Percentiles rank a stretch among this genome's conserved stretches.
Evolutionary conservation across 1,284 basidiomycete species (phyloP).

Genomic region (Heliocybe sulcata): DNA sequence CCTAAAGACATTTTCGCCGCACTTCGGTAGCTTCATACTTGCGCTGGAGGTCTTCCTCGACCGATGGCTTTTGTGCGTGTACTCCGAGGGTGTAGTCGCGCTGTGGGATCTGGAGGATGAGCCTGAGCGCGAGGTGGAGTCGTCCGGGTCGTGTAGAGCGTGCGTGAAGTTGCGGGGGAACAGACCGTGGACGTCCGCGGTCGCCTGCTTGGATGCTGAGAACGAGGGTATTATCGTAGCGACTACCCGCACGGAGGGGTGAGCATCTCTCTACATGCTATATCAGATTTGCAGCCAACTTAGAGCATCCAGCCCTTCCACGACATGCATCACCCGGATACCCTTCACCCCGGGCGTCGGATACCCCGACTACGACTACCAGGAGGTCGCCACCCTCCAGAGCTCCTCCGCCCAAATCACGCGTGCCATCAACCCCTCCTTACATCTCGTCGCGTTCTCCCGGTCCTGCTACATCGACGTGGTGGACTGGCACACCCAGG

Average conservation of each 20-base stretch:
- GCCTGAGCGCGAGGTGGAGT: background rate
- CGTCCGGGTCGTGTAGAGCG: background rate
- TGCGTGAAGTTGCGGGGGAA: constrained; percentile 11
- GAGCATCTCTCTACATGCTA: background rate
- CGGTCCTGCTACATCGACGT: constrained; percentile 22
- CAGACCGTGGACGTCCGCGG: constrained; percentile 20
- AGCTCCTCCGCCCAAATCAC: constrained; percentile 17
- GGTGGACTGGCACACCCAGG: constrained; percentile 21
- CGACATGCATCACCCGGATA: constrained; percentile 1
- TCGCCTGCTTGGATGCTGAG: constrained; percentile 17
- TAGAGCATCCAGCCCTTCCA: background rate
- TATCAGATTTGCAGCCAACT: background rate
- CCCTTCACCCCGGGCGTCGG: background rate
- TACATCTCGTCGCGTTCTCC: constrained; percentile 23
- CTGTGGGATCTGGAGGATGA: constrained; percentile 24
- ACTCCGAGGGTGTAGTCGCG: constrained; percentile 26
- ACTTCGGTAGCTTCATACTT: constrained; percentile 16
- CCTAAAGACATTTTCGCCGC: constrained; percentile 3
- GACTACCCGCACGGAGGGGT: constrained; percentile 7
- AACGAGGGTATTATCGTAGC: constrained; percentile 11
- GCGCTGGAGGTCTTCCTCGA: constrained; percentile 30
- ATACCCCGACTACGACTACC: constrained; percentile 9
- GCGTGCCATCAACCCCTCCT: constrained; percentile 24
- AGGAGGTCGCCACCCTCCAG: constrained; percentile 10
- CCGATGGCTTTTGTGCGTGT: constrained; percentile 31